These are phyloP conservation scores for Ampelocalamus luodianensis DNA, from an alignment of 176 grass and related monocot species.

Conservation along the genomic window DNA sequence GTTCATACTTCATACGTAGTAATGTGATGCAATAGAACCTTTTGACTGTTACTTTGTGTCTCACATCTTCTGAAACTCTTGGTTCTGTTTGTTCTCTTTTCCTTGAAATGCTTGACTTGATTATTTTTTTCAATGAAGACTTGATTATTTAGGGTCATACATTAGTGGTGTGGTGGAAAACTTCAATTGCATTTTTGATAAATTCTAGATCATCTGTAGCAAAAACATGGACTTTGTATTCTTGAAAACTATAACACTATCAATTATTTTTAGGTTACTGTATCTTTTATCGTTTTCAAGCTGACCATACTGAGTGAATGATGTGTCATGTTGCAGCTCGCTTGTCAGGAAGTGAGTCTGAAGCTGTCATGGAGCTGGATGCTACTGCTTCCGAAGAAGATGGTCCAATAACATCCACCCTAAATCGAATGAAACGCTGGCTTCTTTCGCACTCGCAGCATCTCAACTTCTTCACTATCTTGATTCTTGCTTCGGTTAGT, in stretches of 20 bases:
- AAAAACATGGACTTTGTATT: neutral
- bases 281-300: constrained; percentile 15
- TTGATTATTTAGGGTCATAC: neutral
- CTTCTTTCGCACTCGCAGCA: constrained; percentile 84
- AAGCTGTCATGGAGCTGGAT: constrained; percentile 76
- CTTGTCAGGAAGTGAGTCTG: constrained; percentile 73
- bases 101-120: neutral
- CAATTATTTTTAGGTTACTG: neutral
- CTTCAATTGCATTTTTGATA: neutral
- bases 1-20: neutral
- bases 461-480: constrained; percentile 92
- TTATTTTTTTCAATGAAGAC: neutral
- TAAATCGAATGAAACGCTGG: constrained; percentile 78
- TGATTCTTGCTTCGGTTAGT: constrained; percentile 94
- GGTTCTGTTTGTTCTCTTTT: neutral
- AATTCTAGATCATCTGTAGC: constrained; percentile 8
- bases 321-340: constrained; percentile 58
- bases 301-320: constrained; percentile 32
- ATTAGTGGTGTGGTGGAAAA: neutral
- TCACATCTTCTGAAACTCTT: neutral
- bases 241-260: neutral
- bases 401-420: constrained; percentile 65
- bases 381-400: constrained; percentile 58
- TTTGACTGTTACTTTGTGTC: neutral
- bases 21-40: constrained; percentile 1